Percentiles rank a stretch among this genome's conserved stretches.
Conservation (phyloP, 2,329 filamentous ascomycete species). For the Conoideocrella luteorostrata region DNA sequence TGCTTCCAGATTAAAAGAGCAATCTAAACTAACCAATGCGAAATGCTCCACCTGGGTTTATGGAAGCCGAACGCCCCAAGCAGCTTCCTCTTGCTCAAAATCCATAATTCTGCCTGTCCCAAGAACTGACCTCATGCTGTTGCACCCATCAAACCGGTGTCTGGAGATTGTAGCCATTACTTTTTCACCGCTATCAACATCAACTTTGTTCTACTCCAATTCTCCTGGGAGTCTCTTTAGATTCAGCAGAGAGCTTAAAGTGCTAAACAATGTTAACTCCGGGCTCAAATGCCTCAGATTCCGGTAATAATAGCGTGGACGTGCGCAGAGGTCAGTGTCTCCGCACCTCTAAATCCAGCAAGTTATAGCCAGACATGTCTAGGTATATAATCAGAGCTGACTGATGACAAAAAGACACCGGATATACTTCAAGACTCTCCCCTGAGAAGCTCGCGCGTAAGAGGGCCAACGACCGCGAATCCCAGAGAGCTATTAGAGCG, state of each 20-base stretch:
- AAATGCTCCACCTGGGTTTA: too few species aligned
- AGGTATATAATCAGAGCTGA: neutral
- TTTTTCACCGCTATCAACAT: too few species aligned
- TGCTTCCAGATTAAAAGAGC: too few species aligned
- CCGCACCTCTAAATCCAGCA: neutral
- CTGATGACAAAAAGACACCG: neutral
- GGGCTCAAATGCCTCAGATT: slow-evolving; percentile 1
- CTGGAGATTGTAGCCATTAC: too few species aligned
- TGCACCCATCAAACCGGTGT: too few species aligned
- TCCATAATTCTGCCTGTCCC: too few species aligned
- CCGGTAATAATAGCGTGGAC: neutral
- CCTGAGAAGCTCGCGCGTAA: slow-evolving; percentile 5
- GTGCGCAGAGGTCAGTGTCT: slow-evolving; percentile 2
- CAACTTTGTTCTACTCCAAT: neutral
- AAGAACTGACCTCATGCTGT: too few species aligned
- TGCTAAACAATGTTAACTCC: slow-evolving; percentile 4
- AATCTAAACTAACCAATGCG: too few species aligned
- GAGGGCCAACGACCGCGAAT: slow-evolving; percentile 7
- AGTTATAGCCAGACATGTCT: too few species aligned
- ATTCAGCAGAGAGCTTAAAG: neutral
- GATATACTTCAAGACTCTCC: neutral
- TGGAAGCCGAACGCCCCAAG: too few species aligned
- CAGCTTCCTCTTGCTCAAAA: too few species aligned
- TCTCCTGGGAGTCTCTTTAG: neutral
- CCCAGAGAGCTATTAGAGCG: slow-evolving; percentile 4